Percentiles rank a stretch among this genome's conserved stretches.
Evolutionary conservation across 2,329 filamentous ascomycete species (phyloP).

Genomic region (Microsporum canis): DNA sequence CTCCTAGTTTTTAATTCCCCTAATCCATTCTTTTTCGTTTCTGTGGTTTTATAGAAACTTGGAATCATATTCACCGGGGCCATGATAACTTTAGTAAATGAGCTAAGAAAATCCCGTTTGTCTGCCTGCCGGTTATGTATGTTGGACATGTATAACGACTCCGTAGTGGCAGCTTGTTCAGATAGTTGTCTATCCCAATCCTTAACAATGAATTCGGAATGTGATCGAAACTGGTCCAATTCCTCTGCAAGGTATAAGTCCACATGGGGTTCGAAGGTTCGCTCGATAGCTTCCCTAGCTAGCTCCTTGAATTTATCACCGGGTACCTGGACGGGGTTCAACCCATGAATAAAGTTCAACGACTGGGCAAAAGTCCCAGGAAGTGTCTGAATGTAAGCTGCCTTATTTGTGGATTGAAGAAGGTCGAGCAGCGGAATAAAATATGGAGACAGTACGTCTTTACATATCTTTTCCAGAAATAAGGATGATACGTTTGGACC

Average conservation of each 20-base stretch:
- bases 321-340: slow-evolving; percentile 53
- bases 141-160: slow-evolving; percentile 93
- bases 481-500: slow-evolving; percentile 59
- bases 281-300: slow-evolving; percentile 55
- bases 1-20: slow-evolving; percentile 17
- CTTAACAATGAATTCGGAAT: slow-evolving; percentile 64
- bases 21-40: slow-evolving; percentile 19
- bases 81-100: slow-evolving; percentile 98
- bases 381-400: slow-evolving; percentile 72
- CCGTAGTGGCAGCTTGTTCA: slow-evolving; percentile 78
- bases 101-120: slow-evolving; percentile 90
- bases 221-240: slow-evolving; percentile 67
- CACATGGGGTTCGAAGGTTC: slow-evolving; percentile 83
- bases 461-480: slow-evolving; percentile 70
- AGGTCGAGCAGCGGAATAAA: slow-evolving; percentile 77
- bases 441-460: slow-evolving; percentile 76
- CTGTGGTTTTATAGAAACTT: slow-evolving; percentile 49
- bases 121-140: slow-evolving; percentile 78
- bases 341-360: slow-evolving; percentile 60
- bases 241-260: slow-evolving; percentile 89
- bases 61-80: slow-evolving; percentile 90
- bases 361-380: slow-evolving; percentile 82
- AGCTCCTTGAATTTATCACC: slow-evolving; percentile 51
- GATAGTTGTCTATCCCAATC: slow-evolving; percentile 86
- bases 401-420: slow-evolving; percentile 61